Base-by-base conservation (phyloP, 495 filamentous ascomycete species). In the Penicillium antarcticum region DNA sequence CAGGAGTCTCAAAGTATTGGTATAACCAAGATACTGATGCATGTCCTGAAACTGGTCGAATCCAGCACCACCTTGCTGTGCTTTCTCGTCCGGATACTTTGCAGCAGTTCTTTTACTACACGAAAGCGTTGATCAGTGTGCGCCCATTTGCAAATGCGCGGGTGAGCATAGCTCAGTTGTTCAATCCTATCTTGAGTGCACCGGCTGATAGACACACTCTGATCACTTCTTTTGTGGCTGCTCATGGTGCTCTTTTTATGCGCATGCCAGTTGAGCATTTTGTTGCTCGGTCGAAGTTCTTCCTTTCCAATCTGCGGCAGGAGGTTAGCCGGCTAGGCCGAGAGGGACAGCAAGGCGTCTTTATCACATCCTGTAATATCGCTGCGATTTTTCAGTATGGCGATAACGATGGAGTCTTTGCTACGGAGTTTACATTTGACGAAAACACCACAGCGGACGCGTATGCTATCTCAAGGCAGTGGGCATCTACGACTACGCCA, bases 61-160 rank as follows among this genome's bases (percentile, higher is more conserved):
- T 95, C 3, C 90, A 94, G 47, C 91, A 95, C 65, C 91, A 95
- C 61, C 74, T 94, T 5, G 91, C 87, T 0, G 90, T 95, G 13
- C 69, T 95, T 13, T 86, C 90, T 10, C 75, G 88, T 11, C 88
- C 88, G 0, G 86, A 89, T 58, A 74, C 80, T 2, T 56, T 90
- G 0, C 84, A 86, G 54, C 89, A 95, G 61, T 67, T 95, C 0
- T 91, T 85, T 52, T 87, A 85, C 56, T 95, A 94, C 61, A 74
- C 71, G 24, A 78, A 76, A 41, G 69, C 78, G 7, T 62, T 82
- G 19, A 66, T 74, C 29, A 71, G 70, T 51, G 53, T 71, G 14
- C 60, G 59, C 10, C 80, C 84, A 0, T 90, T 88, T 52, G 55
- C 51, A 4, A 81, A 79, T 16, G 83, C 88, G 9, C 73, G 80